Conservation (phyloP, 1,284 basidiomycete genomes). For the Cryptococcus sp. region DNA sequence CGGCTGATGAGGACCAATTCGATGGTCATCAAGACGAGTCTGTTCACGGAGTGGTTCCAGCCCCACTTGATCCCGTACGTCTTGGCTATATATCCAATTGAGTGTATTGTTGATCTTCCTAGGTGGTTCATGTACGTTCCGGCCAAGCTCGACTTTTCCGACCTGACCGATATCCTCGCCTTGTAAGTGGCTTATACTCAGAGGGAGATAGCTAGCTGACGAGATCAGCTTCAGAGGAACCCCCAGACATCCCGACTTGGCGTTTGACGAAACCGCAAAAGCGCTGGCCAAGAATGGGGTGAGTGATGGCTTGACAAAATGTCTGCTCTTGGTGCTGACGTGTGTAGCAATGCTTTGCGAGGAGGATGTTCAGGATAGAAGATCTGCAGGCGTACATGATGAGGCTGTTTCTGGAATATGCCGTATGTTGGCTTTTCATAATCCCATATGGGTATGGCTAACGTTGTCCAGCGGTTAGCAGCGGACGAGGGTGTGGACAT, state of each 20-base stretch:
- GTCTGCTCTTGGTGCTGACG: neutral
- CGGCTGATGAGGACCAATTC: conserved; percentile 48
- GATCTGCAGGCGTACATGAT: conserved; percentile 47
- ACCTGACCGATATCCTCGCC: conserved; percentile 42
- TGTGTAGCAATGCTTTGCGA: conserved; percentile 41
- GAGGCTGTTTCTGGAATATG: conserved; percentile 44
- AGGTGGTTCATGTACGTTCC: conserved; percentile 47
- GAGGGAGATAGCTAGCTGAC: conserved; percentile 1
- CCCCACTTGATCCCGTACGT: conserved; percentile 45
- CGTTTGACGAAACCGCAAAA: conserved; percentile 45
- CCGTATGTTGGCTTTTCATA: conserved; percentile 17
- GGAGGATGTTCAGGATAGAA: conserved; percentile 43
- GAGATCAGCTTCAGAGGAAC: conserved; percentile 38
- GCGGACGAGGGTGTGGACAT: conserved; percentile 34
- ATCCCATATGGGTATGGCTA: neutral
- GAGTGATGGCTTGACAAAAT: conserved; percentile 8
- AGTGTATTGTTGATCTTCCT: neutral
- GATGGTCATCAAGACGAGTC: conserved; percentile 49
- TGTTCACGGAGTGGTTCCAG: conserved; percentile 46
- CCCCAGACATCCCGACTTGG: conserved; percentile 33
- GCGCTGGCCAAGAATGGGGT: conserved; percentile 43
- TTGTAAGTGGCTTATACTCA: conserved; percentile 32
- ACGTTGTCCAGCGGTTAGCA: conserved; percentile 19
- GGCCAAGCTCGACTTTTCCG: conserved; percentile 43
- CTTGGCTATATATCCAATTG: neutral